A percentile compares a stretch with the other conserved stretches of the same genome.
These are phyloP conservation scores for California macrophylla DNA, from an alignment of 441 rosid genomes.

Conservation along the genomic window DNA sequence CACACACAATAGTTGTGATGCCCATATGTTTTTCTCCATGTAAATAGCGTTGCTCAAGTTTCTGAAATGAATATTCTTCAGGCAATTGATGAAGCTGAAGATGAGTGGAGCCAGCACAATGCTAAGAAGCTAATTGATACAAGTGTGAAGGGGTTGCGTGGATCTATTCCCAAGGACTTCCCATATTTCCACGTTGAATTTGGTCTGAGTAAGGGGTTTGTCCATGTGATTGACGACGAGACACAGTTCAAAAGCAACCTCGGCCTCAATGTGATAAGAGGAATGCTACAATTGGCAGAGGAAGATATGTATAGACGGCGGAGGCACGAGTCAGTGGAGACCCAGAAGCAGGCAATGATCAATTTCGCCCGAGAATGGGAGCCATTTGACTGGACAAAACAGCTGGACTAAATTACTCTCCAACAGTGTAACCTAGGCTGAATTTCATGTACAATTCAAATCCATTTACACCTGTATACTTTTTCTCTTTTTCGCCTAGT, in stretches of 20 bases:
- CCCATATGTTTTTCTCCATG: too few relatives aligned
- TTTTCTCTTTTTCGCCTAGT: too few relatives aligned
- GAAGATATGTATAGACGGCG: conserved; percentile 74
- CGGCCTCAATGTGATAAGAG: conserved; percentile 75
- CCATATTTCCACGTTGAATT: conserved; percentile 91
- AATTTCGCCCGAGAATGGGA: conserved; percentile 54
- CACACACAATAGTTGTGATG: too few relatives aligned
- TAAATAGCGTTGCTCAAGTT: background rate
- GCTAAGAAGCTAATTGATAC: conserved; percentile 93
- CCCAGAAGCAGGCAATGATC: conserved; percentile 50
- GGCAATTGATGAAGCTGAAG: conserved; percentile 88
- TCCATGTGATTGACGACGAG: conserved; percentile 82
- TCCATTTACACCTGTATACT: too few relatives aligned
- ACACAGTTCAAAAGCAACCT: conserved; percentile 62
- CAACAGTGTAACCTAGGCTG: too few relatives aligned
- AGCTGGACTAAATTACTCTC: conserved; percentile 32
- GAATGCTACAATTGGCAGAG: conserved; percentile 60
- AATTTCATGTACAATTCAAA: too few relatives aligned
- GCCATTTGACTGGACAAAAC: conserved; percentile 80
- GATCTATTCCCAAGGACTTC: conserved; percentile 72
- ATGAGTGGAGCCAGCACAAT: conserved; percentile 91
- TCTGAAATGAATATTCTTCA: conserved; percentile 18
- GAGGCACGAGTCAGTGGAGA: conserved; percentile 51
- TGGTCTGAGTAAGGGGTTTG: conserved; percentile 65
- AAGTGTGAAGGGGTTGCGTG: conserved; percentile 60